Base-by-base conservation (phyloP, 2,329 filamentous ascomycete species). In the Scedosporium boydii region DNA sequence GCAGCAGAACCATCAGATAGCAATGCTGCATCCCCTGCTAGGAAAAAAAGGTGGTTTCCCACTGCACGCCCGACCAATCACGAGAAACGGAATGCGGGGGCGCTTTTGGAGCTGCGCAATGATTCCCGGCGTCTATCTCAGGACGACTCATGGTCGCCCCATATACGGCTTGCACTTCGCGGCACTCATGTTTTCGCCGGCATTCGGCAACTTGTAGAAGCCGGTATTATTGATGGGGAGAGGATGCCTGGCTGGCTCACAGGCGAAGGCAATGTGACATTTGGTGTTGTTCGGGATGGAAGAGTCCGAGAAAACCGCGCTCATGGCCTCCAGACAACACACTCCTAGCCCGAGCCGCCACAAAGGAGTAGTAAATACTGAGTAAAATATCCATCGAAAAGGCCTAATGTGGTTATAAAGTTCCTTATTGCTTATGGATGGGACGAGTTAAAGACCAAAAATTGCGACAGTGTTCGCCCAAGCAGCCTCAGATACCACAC, bases 191-290 rank as follows among this genome's bases (percentile, higher is more conserved):
- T 96, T 2, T 93, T 96, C 75, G 87, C 87, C 0, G 92, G 92
- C 0, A 80, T 96, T 26, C 82, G 90, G 58, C 85, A 88, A 69
- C 79, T 96, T 38, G 88, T 93, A 0, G 91, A 96, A 72, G 76
- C 84, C 16, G 91, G 90, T 0, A 80, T 90, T 59, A 78, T 96
- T 27, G 86, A 96, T 70, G 88, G 90, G 1, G 82, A 87, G 68
- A 83, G 79, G 62, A 93, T 96, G 88, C 91, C 92, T 0, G 89
- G 89, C 0, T 96, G 91, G 91, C 88, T 96, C 87, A 95, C 91
- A 1, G 92, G 91, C 1, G 91, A 96, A 69, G 89, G 91, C 55
- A 89, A 87, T 0, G 86, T 95, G 4, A 95, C 89, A 61, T 80
- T 87, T 44, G 89, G 90, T 0, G 81, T 85, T 29, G 85, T 96